Evolutionary conservation across 2,329 filamentous ascomycete species (phyloP), one percentile per base, ranked within the genome.

Genomic region (Paecilomyces formosus): DNA sequence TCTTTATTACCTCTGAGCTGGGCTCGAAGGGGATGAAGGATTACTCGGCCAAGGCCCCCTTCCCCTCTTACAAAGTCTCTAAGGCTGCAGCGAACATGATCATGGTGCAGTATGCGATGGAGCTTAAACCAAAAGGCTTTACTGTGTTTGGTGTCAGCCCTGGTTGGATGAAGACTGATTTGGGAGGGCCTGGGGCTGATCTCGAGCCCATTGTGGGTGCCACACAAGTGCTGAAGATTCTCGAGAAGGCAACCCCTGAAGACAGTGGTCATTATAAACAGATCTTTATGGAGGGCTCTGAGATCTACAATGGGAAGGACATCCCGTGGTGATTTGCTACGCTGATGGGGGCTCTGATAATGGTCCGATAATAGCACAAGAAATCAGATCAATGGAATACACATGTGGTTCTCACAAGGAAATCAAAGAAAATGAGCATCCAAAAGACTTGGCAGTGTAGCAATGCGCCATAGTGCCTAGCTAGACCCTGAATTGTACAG

Each of bases 71-170:
- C 68, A 68, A 75, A 58, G 69, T 78, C 60, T 72, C 74, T 3
- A 79, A 79, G 60, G 71, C 77, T 1, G 75, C 75, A 0, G 59
- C 77, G 51, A 76, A 78, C 58, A 72, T 72, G 62, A 63, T 79
- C 31, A 79, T 74, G 2, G 68, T 73, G 67, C 0, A 76, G 74
- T 12, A 71, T 76, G 9, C 55, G 63, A 22, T 45, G 65, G 56
- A 64, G 65, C 66, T 69, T 26, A 67, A 57, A 3, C 60, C 70
- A 8, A 64, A 73, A 28, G 74, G 73, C 2, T 77, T 77, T 59
- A 75, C 70, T 0, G 64, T 77, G 55, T 57, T 75, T 18, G 64
- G 68, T 0, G 33, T 78, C 18, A 71, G 66, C 51, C 77, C 77
- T 4, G 77, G 76, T 3, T 77, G 74, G 73, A 52, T 74, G 1